These are phyloP conservation scores for Gilbertella persicaria DNA, from an alignment of 371 early-diverging fungal genomes.

Conservation along the genomic window DNA sequence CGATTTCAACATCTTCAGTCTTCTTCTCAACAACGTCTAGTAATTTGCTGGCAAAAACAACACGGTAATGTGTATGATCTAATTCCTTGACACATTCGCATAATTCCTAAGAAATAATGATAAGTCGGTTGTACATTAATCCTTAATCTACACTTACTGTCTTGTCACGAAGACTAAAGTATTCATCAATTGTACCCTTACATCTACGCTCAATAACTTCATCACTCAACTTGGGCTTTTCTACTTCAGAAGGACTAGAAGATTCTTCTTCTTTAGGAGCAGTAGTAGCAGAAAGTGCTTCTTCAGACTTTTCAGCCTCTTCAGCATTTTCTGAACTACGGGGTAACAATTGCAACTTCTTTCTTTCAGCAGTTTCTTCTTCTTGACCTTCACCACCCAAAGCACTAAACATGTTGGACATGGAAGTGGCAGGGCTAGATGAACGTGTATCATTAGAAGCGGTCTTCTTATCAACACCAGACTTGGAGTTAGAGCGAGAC, in stretches of 20 bases:
- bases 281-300: slow-evolving; percentile 7
- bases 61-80: slow-evolving; percentile 53
- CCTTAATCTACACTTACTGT: slow-evolving; percentile 24
- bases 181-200: slow-evolving; percentile 72
- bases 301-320: slow-evolving; percentile 10
- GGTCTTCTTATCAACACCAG: slow-evolving; percentile 34
- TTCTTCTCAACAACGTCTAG: slow-evolving; percentile 55
- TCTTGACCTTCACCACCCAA: slow-evolving; percentile 50
- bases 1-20: slow-evolving; percentile 57
- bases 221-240: slow-evolving; percentile 54
- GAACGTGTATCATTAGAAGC: slow-evolving; percentile 23
- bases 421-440: slow-evolving; percentile 30
- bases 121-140: background rate
- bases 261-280: slow-evolving; percentile 12
- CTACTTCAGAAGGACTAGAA: slow-evolving; percentile 7
- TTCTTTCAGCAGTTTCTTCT: slow-evolving; percentile 43
- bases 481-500: slow-evolving; percentile 33
- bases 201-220: slow-evolving; percentile 63
- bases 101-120: slow-evolving; percentile 34
- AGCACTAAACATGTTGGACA: slow-evolving; percentile 65
- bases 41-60: slow-evolving; percentile 48
- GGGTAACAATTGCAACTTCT: slow-evolving; percentile 46
- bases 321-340: slow-evolving; percentile 24
- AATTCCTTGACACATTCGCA: slow-evolving; percentile 75
- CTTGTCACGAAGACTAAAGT: slow-evolving; percentile 57